phyloP scores from a whole-genome alignment of 768 basidiomycete genomes.

The Leccinum subgranulosum region DNA sequence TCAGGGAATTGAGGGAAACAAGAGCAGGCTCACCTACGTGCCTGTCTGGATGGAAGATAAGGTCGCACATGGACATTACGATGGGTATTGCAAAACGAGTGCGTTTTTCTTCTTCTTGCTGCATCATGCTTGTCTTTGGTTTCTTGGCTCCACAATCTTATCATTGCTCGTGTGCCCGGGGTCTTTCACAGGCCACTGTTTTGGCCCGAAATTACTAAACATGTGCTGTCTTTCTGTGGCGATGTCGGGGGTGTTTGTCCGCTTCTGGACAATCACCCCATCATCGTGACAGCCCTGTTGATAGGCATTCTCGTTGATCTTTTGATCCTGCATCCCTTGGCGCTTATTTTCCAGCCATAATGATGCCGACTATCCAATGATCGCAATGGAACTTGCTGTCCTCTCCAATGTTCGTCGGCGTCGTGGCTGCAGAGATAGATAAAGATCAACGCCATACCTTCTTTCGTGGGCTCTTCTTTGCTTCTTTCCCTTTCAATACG shows the following conservation, averaged over 20 bases:
- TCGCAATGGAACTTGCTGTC: neutral
- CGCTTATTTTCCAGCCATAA: neutral
- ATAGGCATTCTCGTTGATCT: neutral
- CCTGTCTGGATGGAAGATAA: slow-evolving; percentile 92
- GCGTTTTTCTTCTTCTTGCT: slow-evolving; percentile 32
- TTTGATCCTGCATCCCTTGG: slow-evolving; percentile 6
- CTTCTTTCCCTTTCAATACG: neutral
- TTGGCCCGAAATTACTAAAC: slow-evolving; percentile 13
- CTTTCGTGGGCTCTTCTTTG: neutral
- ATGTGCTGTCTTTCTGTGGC: neutral
- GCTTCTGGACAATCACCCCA: slow-evolving; percentile 2
- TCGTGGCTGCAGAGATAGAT: neutral
- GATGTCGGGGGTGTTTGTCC: neutral
- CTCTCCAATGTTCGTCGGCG: neutral
- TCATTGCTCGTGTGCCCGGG: neutral
- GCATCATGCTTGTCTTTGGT: neutral
- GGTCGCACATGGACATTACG: slow-evolving; percentile 91
- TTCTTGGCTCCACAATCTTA: slow-evolving; percentile 2
- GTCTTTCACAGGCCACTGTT: neutral
- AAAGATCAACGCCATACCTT: neutral
- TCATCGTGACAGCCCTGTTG: neutral
- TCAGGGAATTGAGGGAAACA: slow-evolving; percentile 45
- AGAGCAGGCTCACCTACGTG: slow-evolving; percentile 65
- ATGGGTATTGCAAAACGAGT: slow-evolving; percentile 98
- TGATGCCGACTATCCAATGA: neutral